Evolutionary conservation across 2,329 filamentous ascomycete species (phyloP).

Genomic region (Paecilomyces niveus): DNA sequence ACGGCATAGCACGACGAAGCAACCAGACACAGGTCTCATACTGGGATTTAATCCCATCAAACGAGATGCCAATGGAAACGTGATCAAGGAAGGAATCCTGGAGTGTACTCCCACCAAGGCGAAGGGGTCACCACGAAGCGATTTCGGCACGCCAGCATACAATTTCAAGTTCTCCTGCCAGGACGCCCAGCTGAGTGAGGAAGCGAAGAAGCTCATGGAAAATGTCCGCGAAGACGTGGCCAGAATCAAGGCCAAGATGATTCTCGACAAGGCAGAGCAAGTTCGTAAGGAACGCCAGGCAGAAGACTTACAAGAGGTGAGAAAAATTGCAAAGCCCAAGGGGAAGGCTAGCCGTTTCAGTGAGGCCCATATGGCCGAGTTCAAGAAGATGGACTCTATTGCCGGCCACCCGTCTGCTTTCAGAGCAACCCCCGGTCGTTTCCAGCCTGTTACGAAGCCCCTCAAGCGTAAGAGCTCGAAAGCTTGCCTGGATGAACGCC

Average conservation of each 20-base stretch:
- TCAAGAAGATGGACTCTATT: constrained; percentile 98
- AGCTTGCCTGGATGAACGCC: constrained; percentile 57
- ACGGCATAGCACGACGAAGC: constrained; percentile 65
- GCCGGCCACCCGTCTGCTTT: constrained; percentile 74
- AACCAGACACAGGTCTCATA: constrained; percentile 71
- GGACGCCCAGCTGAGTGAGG: constrained; percentile 38
- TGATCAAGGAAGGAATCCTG: constrained; percentile 20
- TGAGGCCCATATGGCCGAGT: constrained; percentile 76
- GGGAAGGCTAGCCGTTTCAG: constrained; percentile 74
- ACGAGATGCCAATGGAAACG: constrained; percentile 29
- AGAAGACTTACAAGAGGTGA: constrained; percentile 40
- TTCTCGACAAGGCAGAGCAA: constrained; percentile 54
- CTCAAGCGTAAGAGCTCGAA: constrained; percentile 52
- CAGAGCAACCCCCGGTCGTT: constrained; percentile 41
- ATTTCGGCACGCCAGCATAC: constrained; percentile 38
- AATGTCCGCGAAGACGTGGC: constrained; percentile 66
- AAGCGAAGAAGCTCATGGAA: constrained; percentile 52
- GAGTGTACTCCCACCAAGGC: constrained; percentile 38
- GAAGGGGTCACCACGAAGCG: constrained; percentile 24
- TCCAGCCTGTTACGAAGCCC: constrained; percentile 32
- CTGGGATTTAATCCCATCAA: constrained; percentile 76
- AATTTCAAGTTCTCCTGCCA: constrained; percentile 40
- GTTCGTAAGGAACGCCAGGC: constrained; percentile 38
- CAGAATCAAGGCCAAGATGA: constrained; percentile 62
- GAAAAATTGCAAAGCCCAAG: constrained; percentile 74